These are phyloP conservation scores for Dillenia suffruticosa DNA, from an alignment of 164 flowering plant species.

Conservation along the genomic window DNA sequence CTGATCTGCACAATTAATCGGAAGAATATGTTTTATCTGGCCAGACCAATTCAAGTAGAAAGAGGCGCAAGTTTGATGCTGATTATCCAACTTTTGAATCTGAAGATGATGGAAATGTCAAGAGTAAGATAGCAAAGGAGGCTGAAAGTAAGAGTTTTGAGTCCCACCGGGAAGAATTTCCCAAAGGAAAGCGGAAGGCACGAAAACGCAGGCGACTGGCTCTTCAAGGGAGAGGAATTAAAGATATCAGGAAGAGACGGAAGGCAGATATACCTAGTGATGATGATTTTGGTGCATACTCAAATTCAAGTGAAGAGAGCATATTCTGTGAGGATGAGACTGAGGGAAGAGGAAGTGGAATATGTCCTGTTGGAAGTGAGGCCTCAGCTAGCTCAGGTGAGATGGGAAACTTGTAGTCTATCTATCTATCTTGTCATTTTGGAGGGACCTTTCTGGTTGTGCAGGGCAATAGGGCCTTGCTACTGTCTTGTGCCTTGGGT, in stretches of 20 bases:
- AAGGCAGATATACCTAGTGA: conserved; percentile 36
- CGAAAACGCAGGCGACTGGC: conserved; percentile 73
- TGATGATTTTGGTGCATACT: conserved; percentile 47
- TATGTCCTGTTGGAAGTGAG: conserved; percentile 36
- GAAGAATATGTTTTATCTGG: too few species aligned
- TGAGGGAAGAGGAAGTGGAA: conserved; percentile 43
- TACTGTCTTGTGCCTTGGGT: too few species aligned
- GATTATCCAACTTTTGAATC: conserved; percentile 45
- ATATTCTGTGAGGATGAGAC: conserved; percentile 69
- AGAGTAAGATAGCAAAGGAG: conserved; percentile 27
- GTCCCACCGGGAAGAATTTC: conserved; percentile 64
- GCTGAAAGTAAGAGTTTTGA: conserved; percentile 43
- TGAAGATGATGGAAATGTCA: conserved; percentile 48
- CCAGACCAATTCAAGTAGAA: conserved; percentile 79
- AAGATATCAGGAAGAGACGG: conserved; percentile 50
- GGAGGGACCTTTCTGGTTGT: too few species aligned
- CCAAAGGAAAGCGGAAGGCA: conserved; percentile 89
- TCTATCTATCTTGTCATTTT: too few species aligned
- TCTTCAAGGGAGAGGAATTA: conserved; percentile 65
- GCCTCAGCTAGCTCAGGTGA: conserved; percentile 66
- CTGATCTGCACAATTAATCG: too few species aligned
- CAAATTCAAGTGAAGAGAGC: conserved; percentile 61
- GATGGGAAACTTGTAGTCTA: conserved; percentile 17
- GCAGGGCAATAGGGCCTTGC: too few species aligned
- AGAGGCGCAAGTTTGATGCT: conserved; percentile 70